phyloP scores from a whole-genome alignment of 805 yeast species.

The Saccharomycopsis fodiens region DNA sequence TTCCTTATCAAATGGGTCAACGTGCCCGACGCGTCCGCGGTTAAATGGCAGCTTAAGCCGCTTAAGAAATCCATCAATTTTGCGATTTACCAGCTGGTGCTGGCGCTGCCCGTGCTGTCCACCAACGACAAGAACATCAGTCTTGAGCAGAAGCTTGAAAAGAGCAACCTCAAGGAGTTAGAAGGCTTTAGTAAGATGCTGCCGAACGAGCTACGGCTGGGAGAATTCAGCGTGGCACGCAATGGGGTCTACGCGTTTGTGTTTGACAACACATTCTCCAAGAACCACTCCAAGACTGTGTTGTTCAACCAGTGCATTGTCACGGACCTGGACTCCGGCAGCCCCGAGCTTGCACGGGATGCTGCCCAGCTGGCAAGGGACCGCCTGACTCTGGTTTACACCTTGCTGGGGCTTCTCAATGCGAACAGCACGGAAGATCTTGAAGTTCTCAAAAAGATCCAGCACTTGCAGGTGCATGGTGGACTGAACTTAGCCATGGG shows the following conservation, averaged over 20 bases:
- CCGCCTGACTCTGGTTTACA: conserved; percentile 15
- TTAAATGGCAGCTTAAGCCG: conserved; percentile 81
- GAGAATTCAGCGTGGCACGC: conserved; percentile 27
- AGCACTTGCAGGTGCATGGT: conserved; percentile 1
- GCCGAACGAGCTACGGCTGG: conserved; percentile 22
- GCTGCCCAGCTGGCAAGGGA: conserved; percentile 1
- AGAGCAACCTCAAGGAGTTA: conserved; percentile 10
- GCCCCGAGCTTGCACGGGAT: not conserved
- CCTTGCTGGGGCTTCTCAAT: conserved; percentile 11
- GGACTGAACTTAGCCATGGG: not conserved
- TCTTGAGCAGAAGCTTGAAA: conserved; percentile 13
- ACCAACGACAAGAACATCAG: conserved; percentile 2
- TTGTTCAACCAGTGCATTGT: conserved; percentile 47
- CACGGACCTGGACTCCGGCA: not conserved
- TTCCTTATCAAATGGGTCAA: conserved; percentile 88
- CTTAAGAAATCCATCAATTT: conserved; percentile 50
- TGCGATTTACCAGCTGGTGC: conserved; percentile 16
- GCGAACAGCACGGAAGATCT: conserved; percentile 6
- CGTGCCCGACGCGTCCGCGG: conserved; percentile 55
- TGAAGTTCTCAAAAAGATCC: conserved; percentile 11
- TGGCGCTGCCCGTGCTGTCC: not conserved
- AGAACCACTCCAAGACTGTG: conserved; percentile 74
- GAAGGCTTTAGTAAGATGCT: conserved; percentile 16
- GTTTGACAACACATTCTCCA: conserved; percentile 87
- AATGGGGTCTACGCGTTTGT: conserved; percentile 82